Percentiles rank a stretch among this genome's conserved stretches.
These are phyloP conservation scores for Populus trichocarpa DNA, from an alignment of 441 rosid genomes.

Conservation along the genomic window DNA sequence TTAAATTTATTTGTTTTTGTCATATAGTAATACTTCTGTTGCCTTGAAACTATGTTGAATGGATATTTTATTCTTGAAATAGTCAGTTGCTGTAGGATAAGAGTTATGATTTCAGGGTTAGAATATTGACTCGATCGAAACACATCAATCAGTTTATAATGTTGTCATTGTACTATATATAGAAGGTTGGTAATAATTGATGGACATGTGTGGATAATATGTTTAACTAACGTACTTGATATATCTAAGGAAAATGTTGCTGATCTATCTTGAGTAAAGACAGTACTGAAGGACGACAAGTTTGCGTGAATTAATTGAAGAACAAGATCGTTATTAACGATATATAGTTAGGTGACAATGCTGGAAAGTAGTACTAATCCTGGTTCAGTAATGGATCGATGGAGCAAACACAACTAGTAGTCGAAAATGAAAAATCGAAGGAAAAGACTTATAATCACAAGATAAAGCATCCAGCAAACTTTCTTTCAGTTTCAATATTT, in stretches of 20 bases:
- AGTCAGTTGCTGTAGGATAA: too few relatives aligned
- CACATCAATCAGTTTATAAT: too few relatives aligned
- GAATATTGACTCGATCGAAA: too few relatives aligned
- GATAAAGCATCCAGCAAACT: not conserved
- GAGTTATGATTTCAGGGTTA: too few relatives aligned
- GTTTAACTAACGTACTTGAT: not conserved
- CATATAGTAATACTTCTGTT: not conserved
- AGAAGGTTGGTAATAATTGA: not conserved
- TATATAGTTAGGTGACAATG: not conserved
- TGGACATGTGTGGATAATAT: not conserved
- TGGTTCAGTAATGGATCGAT: conserved; percentile 3
- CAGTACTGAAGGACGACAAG: not conserved
- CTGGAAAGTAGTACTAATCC: not conserved
- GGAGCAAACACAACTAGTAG: not conserved
- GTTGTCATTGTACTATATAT: too few relatives aligned
- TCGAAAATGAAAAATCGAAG: not conserved
- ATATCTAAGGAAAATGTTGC: not conserved
- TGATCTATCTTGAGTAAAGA: not conserved
- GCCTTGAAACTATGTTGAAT: not conserved
- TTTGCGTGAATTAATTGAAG: not conserved
- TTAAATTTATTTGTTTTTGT: conserved; percentile 13
- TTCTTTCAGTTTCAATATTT: not conserved
- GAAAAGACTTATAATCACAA: not conserved
- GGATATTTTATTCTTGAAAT: not conserved
- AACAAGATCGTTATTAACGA: not conserved